Evolutionary conservation across 2,329 filamentous ascomycete species (phyloP), one percentile per base, ranked within the genome.

Genomic region (Orbilia quercus): DNA sequence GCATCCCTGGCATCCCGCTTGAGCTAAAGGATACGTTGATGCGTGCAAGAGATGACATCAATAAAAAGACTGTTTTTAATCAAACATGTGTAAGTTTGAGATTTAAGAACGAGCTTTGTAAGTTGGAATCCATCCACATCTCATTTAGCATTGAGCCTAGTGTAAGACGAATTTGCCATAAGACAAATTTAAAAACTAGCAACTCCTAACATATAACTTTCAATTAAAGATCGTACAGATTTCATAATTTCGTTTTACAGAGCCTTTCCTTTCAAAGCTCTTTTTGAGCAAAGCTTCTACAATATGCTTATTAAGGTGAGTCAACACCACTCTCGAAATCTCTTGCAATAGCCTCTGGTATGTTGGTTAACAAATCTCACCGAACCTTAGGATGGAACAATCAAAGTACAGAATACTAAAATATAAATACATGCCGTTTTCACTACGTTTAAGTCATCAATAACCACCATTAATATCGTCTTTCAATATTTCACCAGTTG

Each of bases 1-100:
- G 47, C 16, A 36, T 55, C 18, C 64, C 64, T 4, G 64, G 64
- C 9, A 45, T 69, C 44, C 64, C 64, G 14, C 48, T 69, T 4
- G 64, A 62, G 11, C 38, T 69, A 6, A 40, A 69, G 5, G 64
- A 69, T 7, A 45, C 48, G 2, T 28, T 69, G 44, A 36, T 62
- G 40, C 54, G 64, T 7, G 44, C 55, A 7, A 54, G 55, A 20
- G 64, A 69, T 31, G 64, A 69, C 42, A 31, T 69, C 1, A 45
- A 69, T 18, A 62, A 55, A 23, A 69, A 38, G 34, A 62, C 48
- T 7, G 64, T 69, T 55, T 69, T 69, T 23, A 60, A 69, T 42
- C 64, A 55, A 20, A 69, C 64, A 6, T 54, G 64, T 25, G 64
- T 69, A 4, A 69, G 64, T 36, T 25, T 69, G 23, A 55, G 36